Conservation (phyloP, 2,329 filamentous ascomycete genomes). For the Chrysoporthe austroafricana region DNA sequence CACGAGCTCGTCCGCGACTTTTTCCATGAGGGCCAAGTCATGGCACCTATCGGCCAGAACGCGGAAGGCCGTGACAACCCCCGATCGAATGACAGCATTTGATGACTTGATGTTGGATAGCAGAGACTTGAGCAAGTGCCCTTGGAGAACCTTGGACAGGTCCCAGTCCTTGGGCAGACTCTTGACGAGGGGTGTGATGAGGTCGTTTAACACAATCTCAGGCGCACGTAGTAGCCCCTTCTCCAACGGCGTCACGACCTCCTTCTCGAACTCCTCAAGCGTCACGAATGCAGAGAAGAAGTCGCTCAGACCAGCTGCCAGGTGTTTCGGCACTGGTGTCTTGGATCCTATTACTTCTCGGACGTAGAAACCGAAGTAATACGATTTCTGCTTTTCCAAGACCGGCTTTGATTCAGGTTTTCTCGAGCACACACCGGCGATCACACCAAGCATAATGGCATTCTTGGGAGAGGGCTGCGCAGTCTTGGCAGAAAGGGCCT, state of each 20-base stretch:
- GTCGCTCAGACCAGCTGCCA: slow-evolving; percentile 74
- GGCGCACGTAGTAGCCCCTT: slow-evolving; percentile 88
- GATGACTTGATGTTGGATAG: slow-evolving; percentile 91
- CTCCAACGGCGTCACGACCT: slow-evolving; percentile 81
- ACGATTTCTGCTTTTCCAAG: slow-evolving; percentile 68
- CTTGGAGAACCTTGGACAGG: slow-evolving; percentile 72
- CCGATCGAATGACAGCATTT: slow-evolving; percentile 75
- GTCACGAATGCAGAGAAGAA: slow-evolving; percentile 81
- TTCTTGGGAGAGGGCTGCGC: slow-evolving; percentile 68
- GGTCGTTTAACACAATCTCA: slow-evolving; percentile 81
- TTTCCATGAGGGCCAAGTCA: slow-evolving; percentile 62
- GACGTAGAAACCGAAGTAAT: slow-evolving; percentile 81
- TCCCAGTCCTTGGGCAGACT: slow-evolving; percentile 74
- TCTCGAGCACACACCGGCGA: slow-evolving; percentile 84
- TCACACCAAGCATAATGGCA: slow-evolving; percentile 77
- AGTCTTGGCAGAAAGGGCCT: slow-evolving; percentile 70
- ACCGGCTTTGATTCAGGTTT: slow-evolving; percentile 64
- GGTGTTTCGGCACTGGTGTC: slow-evolving; percentile 68
- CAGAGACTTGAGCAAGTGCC: slow-evolving; percentile 80
- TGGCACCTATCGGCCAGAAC: slow-evolving; percentile 66
- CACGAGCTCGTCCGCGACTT: slow-evolving; percentile 77
- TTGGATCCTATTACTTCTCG: slow-evolving; percentile 85
- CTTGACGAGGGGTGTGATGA: slow-evolving; percentile 73
- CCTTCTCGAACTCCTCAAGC: slow-evolving; percentile 72
- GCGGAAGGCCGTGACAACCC: slow-evolving; percentile 75